Conservation (phyloP, 176 grass and related monocot genomes). For the Oryza longistaminata region DNA sequence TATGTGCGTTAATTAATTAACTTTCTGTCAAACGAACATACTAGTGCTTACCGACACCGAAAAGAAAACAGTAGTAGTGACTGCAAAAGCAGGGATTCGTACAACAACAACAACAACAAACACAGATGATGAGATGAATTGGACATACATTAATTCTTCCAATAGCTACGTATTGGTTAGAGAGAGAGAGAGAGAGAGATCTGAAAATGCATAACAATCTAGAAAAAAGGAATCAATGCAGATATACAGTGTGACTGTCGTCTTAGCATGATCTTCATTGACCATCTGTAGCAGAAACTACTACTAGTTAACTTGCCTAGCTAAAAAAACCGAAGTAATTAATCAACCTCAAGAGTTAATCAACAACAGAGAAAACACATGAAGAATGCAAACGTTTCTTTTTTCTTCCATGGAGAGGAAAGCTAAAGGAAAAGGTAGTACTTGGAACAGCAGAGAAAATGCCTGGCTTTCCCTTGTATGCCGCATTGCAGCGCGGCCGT, state of each 20-base stretch:
- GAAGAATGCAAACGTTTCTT: neutral
- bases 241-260: neutral
- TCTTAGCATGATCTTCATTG: neutral
- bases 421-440: conserved; percentile 56
- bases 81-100: neutral
- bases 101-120: no score
- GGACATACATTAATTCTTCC: neutral
- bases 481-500: conserved; percentile 36
- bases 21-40: neutral
- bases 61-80: neutral
- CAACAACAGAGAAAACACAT: neutral
- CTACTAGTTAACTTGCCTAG: neutral
- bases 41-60: neutral
- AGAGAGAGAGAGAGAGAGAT: neutral
- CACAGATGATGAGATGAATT: neutral
- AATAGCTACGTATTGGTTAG: neutral
- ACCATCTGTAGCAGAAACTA: neutral
- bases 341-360: neutral
- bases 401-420: conserved; percentile 50
- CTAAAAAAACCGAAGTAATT: neutral
- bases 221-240: neutral
- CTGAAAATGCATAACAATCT: neutral
- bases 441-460: conserved; percentile 61
- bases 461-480: conserved; percentile 99
- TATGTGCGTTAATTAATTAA: neutral